Percentiles rank a stretch among this genome's conserved stretches.
These are phyloP conservation scores for Jaltomata sinuosa DNA, from an alignment of 257 asterid species.

Conservation along the genomic window DNA sequence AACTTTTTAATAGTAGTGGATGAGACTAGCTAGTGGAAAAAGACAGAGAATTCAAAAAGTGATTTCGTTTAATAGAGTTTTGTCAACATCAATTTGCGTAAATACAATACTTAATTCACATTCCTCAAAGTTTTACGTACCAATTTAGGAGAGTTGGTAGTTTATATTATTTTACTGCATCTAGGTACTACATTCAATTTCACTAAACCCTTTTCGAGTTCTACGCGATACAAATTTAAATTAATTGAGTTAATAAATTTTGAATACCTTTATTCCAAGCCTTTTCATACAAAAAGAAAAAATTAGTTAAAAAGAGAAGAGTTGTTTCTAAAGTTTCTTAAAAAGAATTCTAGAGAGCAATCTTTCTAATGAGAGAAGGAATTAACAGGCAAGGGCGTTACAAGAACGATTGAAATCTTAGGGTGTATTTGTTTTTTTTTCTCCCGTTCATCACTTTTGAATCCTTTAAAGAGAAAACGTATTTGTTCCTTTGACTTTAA, in stretches of 20 bases:
- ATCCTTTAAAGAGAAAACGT: too few species aligned
- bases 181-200: neutral
- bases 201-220: neutral
- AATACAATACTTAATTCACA: neutral
- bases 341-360: too few species aligned
- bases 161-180: neutral
- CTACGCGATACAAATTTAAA: too few species aligned
- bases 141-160: neutral
- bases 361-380: too few species aligned
- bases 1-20: neutral
- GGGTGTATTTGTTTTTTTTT: neutral
- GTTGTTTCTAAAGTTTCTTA: too few species aligned
- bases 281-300: neutral
- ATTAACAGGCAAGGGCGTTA: too few species aligned
- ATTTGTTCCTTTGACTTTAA: too few species aligned
- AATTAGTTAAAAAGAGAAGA: neutral
- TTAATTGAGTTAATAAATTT: too few species aligned
- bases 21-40: neutral
- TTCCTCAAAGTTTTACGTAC: neutral
- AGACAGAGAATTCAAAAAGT: neutral
- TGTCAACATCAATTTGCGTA: neutral
- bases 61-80: neutral
- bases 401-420: neutral
- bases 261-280: neutral
- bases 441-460: too few species aligned